Evolutionary conservation across 345 rosid genomes (phyloP).

Genomic region (Erucastrum elatum): DNA sequence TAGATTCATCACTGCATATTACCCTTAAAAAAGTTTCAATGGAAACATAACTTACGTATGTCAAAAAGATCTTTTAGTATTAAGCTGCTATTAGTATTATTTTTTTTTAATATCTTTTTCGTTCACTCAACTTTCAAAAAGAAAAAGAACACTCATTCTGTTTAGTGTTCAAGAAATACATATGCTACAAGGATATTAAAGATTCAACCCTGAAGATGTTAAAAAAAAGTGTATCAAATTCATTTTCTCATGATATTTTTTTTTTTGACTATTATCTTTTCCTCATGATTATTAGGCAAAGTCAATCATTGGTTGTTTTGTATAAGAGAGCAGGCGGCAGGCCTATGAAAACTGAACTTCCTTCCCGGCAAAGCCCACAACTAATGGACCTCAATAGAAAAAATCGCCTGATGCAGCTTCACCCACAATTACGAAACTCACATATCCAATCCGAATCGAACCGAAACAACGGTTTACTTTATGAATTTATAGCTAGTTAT

Average conservation of each 20-base stretch:
- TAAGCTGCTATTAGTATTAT: neutral
- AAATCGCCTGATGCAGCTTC: neutral
- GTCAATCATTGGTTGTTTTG: neutral
- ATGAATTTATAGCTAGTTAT: no score
- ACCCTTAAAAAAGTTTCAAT: no score
- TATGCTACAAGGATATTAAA: no score
- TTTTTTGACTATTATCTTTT: neutral
- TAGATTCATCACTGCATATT: no score
- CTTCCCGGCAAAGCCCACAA: neutral
- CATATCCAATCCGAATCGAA: neutral
- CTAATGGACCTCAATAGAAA: neutral
- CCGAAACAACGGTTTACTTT: neutral
- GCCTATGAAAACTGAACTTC: neutral
- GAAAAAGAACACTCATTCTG: no score
- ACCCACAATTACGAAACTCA: neutral
- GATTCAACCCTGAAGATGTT: no score
- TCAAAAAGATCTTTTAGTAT: neutral
- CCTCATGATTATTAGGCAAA: neutral
- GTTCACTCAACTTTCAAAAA: no score
- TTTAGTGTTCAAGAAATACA: no score
- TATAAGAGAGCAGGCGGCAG: neutral
- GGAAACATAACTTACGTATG: neutral
- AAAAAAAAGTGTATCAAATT: no score
- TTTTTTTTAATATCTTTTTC: no score
- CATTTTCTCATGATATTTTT: neutral